phyloP scores from a whole-genome alignment of 176 grass and related monocot species.

The Aegilops bicornis region DNA sequence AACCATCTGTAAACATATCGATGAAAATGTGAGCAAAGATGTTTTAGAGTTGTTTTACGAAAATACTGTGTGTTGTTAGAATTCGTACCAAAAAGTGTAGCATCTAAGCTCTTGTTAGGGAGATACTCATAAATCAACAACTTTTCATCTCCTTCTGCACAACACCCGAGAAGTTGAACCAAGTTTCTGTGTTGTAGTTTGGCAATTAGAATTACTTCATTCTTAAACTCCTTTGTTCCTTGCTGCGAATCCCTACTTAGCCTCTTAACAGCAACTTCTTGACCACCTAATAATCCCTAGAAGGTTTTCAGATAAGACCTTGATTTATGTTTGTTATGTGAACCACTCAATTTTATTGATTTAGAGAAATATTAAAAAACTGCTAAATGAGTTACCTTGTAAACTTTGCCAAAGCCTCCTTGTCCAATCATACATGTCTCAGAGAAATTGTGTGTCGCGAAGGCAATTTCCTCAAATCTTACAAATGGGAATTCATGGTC shows the following conservation, averaged over 20 bases:
- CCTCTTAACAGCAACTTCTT: constrained; percentile 27
- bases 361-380: no score
- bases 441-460: not conserved
- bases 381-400: constrained; percentile 21
- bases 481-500: not conserved
- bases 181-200: no score
- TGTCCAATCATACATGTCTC: not conserved
- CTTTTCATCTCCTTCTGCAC: no score
- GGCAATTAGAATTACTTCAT: no score
- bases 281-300: not conserved
- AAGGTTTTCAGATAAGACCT: not conserved
- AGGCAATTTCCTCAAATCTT: not conserved
- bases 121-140: constrained; percentile 29
- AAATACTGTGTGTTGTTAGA: not conserved
- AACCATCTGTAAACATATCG: not conserved
- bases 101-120: constrained; percentile 28
- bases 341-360: not conserved
- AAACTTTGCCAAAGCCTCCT: constrained; percentile 25
- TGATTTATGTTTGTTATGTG: not conserved
- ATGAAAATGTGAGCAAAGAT: not conserved
- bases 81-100: constrained; percentile 29
- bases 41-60: not conserved
- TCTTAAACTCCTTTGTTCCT: no score
- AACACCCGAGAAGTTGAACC: no score
- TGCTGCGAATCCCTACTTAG: no score